Conservation (phyloP, 768 basidiomycete genomes). For the Suillus tomentosus region DNA sequence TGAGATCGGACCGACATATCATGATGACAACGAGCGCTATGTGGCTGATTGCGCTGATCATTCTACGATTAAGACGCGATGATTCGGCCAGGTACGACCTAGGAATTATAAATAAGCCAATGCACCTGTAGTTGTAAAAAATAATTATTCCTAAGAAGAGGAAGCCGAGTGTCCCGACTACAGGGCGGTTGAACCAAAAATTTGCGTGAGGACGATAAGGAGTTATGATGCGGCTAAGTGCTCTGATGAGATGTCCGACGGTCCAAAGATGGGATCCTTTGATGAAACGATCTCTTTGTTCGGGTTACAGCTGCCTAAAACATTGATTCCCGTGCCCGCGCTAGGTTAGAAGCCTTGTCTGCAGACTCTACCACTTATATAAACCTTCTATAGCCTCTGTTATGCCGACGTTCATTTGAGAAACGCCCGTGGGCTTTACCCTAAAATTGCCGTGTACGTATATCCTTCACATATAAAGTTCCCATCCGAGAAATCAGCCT, state of each 20-base stretch:
- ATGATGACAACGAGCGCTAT: conserved; percentile 7
- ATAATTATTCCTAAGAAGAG: neutral
- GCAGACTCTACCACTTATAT: conserved; percentile 20
- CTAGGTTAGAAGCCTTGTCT: neutral
- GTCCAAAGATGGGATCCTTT: neutral
- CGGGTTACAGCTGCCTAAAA: conserved; percentile 23
- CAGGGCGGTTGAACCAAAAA: too few species aligned
- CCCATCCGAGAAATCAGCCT: conserved; percentile 20
- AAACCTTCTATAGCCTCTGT: conserved; percentile 33
- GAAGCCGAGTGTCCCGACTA: neutral
- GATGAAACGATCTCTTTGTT: conserved; percentile 12
- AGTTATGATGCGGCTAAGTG: conserved; percentile 6
- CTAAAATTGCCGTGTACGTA: conserved; percentile 39
- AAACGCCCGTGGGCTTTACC: conserved; percentile 33
- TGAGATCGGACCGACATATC: conserved; percentile 1
- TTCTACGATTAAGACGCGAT: neutral
- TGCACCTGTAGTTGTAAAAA: neutral
- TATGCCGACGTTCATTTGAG: conserved; percentile 26
- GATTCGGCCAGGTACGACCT: neutral
- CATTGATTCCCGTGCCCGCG: conserved; percentile 10
- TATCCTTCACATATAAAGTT: conserved; percentile 33
- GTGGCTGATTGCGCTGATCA: conserved; percentile 6
- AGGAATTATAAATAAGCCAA: too few species aligned
- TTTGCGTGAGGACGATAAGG: conserved; percentile 11
- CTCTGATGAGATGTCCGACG: conserved; percentile 16